Base-by-base conservation (phyloP, 2,329 filamentous ascomycete genomes). In the Arthrobotrys musiformis region DNA sequence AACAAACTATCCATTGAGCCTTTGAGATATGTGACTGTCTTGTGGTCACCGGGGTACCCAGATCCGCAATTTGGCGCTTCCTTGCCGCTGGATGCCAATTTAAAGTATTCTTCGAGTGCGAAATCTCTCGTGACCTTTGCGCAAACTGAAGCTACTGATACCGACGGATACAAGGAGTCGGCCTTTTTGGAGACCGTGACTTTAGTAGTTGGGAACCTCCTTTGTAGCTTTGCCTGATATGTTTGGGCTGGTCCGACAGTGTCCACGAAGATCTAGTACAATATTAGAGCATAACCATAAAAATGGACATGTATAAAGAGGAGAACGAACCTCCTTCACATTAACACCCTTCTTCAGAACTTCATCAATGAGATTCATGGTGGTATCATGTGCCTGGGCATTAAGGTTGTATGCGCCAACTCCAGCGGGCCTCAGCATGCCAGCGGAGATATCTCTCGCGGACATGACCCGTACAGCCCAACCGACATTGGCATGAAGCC, bases 71-170 rank as follows among this genome's bases (percentile, higher is more conserved):
- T 83, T 86, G 83, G 75, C 89, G 86, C 56, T 4, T 85, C 84
- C 2, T 19, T 30, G 8, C 13, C 7, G 3, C 54, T 33, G 7
- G 54, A 24, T 22, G 44, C 60, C 3, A 76, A 37, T 19, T 66
- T 63, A 42, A 76, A 76, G 26, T 64, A 70, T 64, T 76, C 56
- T 81, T 97, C 94, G 24, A 98, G 87, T 4, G 93, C 93, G 1
- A 91, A 92, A 84, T 99, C 95, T 79, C 95, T 87, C 11, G 95
- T 98, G 30, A 99, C 95, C 84, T 99, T 99, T 66, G 95, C 95
- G 83, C 92, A 96, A 1, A 99, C 93, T 78, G 92, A 95, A 5
- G 95, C 94, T 33, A 94, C 95, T 81, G 92, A 96, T 66, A 98
- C 95, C 82, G 91, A 94, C 0, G 95, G 93, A 83, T 94, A 98